phyloP scores from a whole-genome alignment of 1,139 yeast species.

The Sugiyamaella grinbergsii region DNA sequence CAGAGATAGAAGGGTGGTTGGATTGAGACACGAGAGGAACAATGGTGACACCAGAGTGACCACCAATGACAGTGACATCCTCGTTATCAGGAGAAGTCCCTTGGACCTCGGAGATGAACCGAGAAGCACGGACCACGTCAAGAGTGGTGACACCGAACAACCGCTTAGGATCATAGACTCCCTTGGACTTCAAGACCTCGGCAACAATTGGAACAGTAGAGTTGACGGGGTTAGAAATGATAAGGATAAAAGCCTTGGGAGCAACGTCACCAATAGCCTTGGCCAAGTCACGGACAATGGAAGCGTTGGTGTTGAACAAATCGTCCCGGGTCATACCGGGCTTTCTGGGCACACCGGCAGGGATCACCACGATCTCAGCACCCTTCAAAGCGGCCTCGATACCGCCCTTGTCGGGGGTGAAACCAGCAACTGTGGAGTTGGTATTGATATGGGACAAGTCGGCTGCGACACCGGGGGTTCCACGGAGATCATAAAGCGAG shows the following conservation, averaged over 20 bases:
- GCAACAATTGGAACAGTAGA: slow-evolving; percentile 93
- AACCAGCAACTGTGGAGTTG: slow-evolving; percentile 67
- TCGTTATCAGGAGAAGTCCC: slow-evolving; percentile 55
- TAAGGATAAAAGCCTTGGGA: slow-evolving; percentile 73
- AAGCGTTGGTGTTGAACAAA: slow-evolving; percentile 88
- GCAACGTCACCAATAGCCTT: slow-evolving; percentile 72
- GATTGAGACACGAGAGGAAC: slow-evolving; percentile 79
- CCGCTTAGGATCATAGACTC: slow-evolving; percentile 75
- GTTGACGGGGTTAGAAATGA: slow-evolving; percentile 95
- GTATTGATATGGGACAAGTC: slow-evolving; percentile 91
- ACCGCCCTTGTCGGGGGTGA: slow-evolving; percentile 63
- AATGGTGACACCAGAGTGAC: slow-evolving; percentile 95
- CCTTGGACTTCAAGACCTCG: slow-evolving; percentile 74
- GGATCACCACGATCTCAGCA: slow-evolving; percentile 80
- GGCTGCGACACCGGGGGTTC: slow-evolving; percentile 90
- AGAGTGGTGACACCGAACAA: slow-evolving; percentile 92
- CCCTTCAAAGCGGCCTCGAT: slow-evolving; percentile 61
- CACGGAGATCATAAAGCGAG: slow-evolving; percentile 84
- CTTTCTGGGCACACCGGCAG: slow-evolving; percentile 97
- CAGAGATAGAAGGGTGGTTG: slow-evolving; percentile 50
- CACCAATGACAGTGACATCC: slow-evolving; percentile 86
- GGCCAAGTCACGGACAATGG: slow-evolving; percentile 82
- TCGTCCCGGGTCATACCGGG: slow-evolving; percentile 99
- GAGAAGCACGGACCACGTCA: slow-evolving; percentile 86
- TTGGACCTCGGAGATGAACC: slow-evolving; percentile 63